Conservation (phyloP, 2,329 filamentous ascomycete species). For the Exophiala sp. region DNA sequence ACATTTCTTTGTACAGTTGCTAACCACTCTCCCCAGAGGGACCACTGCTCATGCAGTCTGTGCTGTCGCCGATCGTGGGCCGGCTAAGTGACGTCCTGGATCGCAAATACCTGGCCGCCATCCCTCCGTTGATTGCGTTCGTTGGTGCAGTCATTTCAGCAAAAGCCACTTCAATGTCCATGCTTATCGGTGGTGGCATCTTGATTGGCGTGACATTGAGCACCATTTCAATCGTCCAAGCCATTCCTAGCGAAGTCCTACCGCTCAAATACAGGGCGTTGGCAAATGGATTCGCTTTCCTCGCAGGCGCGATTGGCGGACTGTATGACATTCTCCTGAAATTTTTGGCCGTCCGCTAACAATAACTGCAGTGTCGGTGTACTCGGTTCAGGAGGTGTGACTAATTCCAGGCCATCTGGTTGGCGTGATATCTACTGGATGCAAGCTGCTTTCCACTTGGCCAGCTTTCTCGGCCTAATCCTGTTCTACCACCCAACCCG, state of each 20-base stretch:
- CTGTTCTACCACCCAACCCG: conserved; percentile 48
- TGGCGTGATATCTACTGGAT: conserved; percentile 61
- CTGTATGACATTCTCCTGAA: conserved; percentile 39
- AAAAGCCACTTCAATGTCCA: conserved; percentile 54
- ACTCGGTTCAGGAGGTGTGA: conserved; percentile 52
- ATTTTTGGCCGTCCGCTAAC: not conserved
- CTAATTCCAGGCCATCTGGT: conserved; percentile 45
- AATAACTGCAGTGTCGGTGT: conserved; percentile 42
- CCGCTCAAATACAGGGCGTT: conserved; percentile 56
- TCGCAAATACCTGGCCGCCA: conserved; percentile 51
- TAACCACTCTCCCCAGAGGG: conserved; percentile 38
- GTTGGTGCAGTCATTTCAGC: conserved; percentile 54
- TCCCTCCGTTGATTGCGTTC: conserved; percentile 54
- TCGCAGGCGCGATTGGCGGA: conserved; percentile 52
- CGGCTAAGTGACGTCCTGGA: conserved; percentile 57
- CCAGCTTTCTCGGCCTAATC: conserved; percentile 48
- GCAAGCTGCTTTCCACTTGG: conserved; percentile 52
- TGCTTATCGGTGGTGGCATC: conserved; percentile 56
- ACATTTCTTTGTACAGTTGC: not conserved
- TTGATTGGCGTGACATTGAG: conserved; percentile 54
- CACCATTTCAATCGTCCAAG: conserved; percentile 54
- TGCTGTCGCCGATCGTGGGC: conserved; percentile 55
- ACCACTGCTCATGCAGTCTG: conserved; percentile 56
- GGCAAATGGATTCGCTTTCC: conserved; percentile 52
- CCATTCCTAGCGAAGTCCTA: conserved; percentile 56